Evolutionary conservation across 768 basidiomycete genomes (phyloP), one percentile per base, ranked within the genome.

Genomic region (Cystofilobasidium macerans): DNA sequence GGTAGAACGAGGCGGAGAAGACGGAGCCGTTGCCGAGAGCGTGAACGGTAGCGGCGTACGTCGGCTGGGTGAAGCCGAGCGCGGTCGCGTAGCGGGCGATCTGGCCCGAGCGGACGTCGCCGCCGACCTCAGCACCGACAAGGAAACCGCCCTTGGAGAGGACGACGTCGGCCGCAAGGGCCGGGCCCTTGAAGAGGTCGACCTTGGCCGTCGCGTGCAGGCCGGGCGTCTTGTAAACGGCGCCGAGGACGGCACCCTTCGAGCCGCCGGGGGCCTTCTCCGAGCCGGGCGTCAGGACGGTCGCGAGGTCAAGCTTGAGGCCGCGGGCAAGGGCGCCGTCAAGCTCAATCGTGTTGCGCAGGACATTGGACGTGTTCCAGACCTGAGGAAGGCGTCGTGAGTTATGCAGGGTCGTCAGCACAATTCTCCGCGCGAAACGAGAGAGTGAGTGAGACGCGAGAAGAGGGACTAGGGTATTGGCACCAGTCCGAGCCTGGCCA

Each of bases 241-340:
- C 81, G 73, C 84, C 86, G 72, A 95, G 76, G 72, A 91, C 78
- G 61, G 92, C 90, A 33, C 84, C 82, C 82, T 93, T 97, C 72
- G 72, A 79, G 73, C 85, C 84, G 78, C 89, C 93, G 51, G 51
- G 28, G 9, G 28, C 26, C 51, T 54, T 54, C 28, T 12, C 51
- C 18, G 51, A 28, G 28, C 7, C 87, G 53, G 94, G 91, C 71
- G 85, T 80, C 71, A 99, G 83, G 48, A 85, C 81, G 70, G 89
- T 86, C 74, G 80, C 80, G 64, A 97, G 77, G 76, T 97, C 94
- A 75, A 99, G 80, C 82, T 99, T 99, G 80, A 99, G 84, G 69
- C 94, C 95, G 80, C 91, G 87, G 73, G 94, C 90, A 76, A 98
- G 83, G 80, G 90, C 85, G 82, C 95, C 92, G 79, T 97, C 92